These are phyloP conservation scores for Russula olivacea DNA, from an alignment of 768 basidiomycete genomes.

Conservation along the genomic window DNA sequence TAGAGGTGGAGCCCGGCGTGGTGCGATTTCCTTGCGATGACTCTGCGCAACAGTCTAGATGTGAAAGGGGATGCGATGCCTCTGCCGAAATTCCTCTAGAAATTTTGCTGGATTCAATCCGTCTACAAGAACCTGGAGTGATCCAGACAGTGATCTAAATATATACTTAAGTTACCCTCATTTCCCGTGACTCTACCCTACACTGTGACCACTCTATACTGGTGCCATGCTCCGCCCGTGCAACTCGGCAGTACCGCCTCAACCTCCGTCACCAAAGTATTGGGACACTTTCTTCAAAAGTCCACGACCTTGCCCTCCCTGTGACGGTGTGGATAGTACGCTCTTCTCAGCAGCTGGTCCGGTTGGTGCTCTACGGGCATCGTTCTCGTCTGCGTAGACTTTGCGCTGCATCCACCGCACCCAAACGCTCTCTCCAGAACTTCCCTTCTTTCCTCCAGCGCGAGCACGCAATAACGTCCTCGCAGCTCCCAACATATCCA, in stretches of 20 bases:
- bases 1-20: too few relatives aligned
- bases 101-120: background rate
- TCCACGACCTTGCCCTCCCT: constrained; percentile 20
- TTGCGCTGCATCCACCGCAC: constrained; percentile 20
- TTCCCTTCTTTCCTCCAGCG: constrained; percentile 12
- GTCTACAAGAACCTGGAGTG: background rate
- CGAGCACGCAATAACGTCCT: constrained; percentile 17
- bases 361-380: constrained; percentile 13
- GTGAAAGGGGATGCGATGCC: too few relatives aligned
- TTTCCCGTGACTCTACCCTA: background rate
- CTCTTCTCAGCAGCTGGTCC: constrained; percentile 7
- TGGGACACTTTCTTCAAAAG: constrained; percentile 25
- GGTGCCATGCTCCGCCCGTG: background rate
- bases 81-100: background rate
- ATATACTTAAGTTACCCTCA: background rate
- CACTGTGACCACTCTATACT: background rate
- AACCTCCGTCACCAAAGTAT: constrained; percentile 24
- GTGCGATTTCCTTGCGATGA: too few relatives aligned
- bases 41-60: too few relatives aligned
- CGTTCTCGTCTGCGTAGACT: constrained; percentile 14
- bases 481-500: constrained; percentile 24
- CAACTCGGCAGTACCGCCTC: background rate
- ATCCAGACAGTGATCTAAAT: constrained; percentile 1
- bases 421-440: constrained; percentile 17
- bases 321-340: background rate